Conservation (phyloP, 2,329 filamentous ascomycete species). For the Elsinoe fawcettii region DNA sequence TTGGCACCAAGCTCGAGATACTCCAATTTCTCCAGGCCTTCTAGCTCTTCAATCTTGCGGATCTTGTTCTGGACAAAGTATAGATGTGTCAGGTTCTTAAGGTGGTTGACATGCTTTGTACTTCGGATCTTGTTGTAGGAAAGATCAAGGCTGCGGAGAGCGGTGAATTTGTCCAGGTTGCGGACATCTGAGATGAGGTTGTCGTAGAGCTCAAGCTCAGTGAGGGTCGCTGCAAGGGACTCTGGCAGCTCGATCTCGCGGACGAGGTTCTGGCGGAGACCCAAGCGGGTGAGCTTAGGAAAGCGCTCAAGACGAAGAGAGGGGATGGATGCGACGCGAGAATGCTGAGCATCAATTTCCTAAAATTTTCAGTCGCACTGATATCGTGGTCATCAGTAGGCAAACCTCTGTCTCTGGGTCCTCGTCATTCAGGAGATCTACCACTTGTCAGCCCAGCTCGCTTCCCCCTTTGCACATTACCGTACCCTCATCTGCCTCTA, state of each 20-base stretch:
- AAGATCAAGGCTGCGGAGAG: slow-evolving; percentile 74
- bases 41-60: slow-evolving; percentile 73
- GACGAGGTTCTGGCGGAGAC: slow-evolving; percentile 88
- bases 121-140: slow-evolving; percentile 99
- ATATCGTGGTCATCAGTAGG: slow-evolving; percentile 42
- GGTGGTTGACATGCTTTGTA: slow-evolving; percentile 77
- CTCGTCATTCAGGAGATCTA: slow-evolving; percentile 54
- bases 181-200: slow-evolving; percentile 85
- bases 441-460: slow-evolving; percentile 16
- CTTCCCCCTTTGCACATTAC: background rate
- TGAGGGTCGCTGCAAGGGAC: slow-evolving; percentile 56
- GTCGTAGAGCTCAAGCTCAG: slow-evolving; percentile 92
- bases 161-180: slow-evolving; percentile 67
- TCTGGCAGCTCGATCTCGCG: slow-evolving; percentile 68
- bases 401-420: slow-evolving; percentile 44
- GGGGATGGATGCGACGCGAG: slow-evolving; percentile 69
- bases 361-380: slow-evolving; percentile 42
- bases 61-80: slow-evolving; percentile 97
- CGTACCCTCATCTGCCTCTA: slow-evolving; percentile 72
- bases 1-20: slow-evolving; percentile 91
- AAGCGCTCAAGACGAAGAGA: slow-evolving; percentile 80
- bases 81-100: slow-evolving; percentile 70
- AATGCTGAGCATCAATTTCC: slow-evolving; percentile 87
- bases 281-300: slow-evolving; percentile 59
- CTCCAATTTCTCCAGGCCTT: slow-evolving; percentile 63